Base-by-base conservation (phyloP, 768 basidiomycete genomes). In the Trametes gibbosa region DNA sequence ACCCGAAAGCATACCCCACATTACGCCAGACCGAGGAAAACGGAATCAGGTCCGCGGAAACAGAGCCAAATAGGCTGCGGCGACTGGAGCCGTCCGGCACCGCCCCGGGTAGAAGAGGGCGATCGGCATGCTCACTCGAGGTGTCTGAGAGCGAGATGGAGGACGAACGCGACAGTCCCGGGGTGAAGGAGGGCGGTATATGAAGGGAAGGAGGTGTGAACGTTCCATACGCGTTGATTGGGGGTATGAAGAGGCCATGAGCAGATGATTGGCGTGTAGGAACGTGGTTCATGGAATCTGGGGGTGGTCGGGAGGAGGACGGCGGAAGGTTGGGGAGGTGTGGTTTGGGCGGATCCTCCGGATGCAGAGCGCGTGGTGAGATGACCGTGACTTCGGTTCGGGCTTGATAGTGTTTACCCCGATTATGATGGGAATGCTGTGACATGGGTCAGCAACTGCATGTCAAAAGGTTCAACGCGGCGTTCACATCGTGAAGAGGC, bases 211-310 rank as follows among this genome's bases (percentile, higher is more conserved):
- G 55, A n/a, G 72, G 64, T 35, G 76, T 65, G 59, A 81, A 79
- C 9, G 79, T 79, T 5, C 83, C 82, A 58, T 84, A 84, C 1
- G 75, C 73, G 62, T 79, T 82, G 66, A 79, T 79, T 5, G 79
- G 69, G 0, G 79, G 77, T 32, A 80, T 75, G 17, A 76, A 61
- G 1, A 78, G 77, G 63, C 80, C 67, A 17, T 27, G 32, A 5
- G 25, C 25, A 23, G 46, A 23, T 1, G 25, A 19, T 6, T 25
- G 16, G 34, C 2, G 47, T 10, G 24, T 25, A 10, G 17, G 25
- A 19, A 27, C 16, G 42, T n/a, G 17, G 2, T 1, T 39, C 6
- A 5, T 12, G 37, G 29, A 13, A 0, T 23, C 25, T 2, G 46
- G 23, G 50, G 43, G 29, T 48, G 16, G 42, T 10, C 7, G 46